Percentiles rank a stretch among this genome's conserved stretches.
Evolutionary conservation across 2,329 filamentous ascomycete genomes (phyloP).

Genomic region (Diaporthe ilicicola): DNA sequence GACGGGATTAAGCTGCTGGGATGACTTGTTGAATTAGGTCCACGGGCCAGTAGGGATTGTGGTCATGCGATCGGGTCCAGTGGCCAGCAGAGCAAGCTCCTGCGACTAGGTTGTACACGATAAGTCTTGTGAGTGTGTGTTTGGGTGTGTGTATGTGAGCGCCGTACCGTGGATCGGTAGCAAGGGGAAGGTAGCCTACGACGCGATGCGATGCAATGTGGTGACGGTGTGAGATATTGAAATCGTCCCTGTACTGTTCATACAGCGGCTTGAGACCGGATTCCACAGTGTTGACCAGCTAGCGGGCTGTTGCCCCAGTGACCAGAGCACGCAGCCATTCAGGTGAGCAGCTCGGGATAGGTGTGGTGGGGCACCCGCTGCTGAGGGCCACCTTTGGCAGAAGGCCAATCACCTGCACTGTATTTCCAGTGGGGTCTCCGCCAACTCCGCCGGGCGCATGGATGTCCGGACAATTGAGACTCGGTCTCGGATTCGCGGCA

Average conservation of each 20-base stretch:
- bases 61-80: not conserved
- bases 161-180: not conserved
- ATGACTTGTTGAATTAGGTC: not conserved
- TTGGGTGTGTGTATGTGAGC: not conserved
- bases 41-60: not conserved
- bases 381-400: not conserved
- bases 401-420: conserved; percentile 16
- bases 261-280: not conserved
- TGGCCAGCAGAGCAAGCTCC: not conserved
- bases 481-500: conserved; percentile 10
- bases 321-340: not conserved
- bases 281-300: not conserved
- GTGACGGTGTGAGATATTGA: not conserved
- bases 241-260: not conserved
- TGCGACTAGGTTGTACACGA: not conserved
- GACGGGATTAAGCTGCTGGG: not conserved
- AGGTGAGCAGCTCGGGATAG: not conserved
- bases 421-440: conserved; percentile 2
- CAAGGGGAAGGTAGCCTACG: conserved; percentile 2
- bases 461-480: not conserved
- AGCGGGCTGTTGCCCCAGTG: conserved; percentile 24
- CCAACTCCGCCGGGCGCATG: not conserved
- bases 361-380: not conserved
- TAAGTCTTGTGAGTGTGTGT: conserved; percentile 14
- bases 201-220: conserved; percentile 11